Evolutionary conservation across 495 filamentous ascomycete genomes (phyloP), one percentile per base, ranked within the genome.

Genomic region (Copromyces sp.): DNA sequence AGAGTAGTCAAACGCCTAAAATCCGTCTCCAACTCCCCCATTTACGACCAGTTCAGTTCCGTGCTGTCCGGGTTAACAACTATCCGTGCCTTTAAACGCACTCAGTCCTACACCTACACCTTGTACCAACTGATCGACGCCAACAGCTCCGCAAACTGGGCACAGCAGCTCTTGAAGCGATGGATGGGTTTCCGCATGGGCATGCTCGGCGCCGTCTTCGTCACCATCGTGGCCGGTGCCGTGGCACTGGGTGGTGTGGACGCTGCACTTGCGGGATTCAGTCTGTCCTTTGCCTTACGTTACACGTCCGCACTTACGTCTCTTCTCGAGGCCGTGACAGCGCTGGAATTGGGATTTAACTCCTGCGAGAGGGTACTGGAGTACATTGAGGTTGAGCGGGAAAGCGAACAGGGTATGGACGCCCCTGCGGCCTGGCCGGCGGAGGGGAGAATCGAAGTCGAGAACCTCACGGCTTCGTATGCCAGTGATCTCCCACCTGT

Each of bases 1-100:
- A 86, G 91, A 12, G 88, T 91, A 73, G 78, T 88, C 44, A 92
- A 92, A 75, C 82, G 91, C 6, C 81, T 92, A 0, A 88, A 92
- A 75, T 87, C 85, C 32, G 86, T 84, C 3, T 84, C 86, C 3
- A 88, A 88, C 72, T 87, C 85, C 7, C 90, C 90, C 3, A 85
- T 93, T 17, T 90, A 90, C 72, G 89, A 90, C 42, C 86, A 86
- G 12, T 89, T 92, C 73, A 85, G 84, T 5, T 84, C 87, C 1
- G 84, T 86, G 9, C 83, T 92, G 2, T 82, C 83, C 14, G 91
- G 91, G 3, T 80, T 92, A 4, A 80, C 84, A 14, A 92, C 90
- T 1, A 90, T 93, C 40, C 87, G 91, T 1, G 89, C 90, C 0
- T 93, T 88, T 74, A 84, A 77, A 24, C 87, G 86, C 69, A 79